Evolutionary conservation across 2,329 filamentous ascomycete genomes (phyloP).

Genomic region (Chrysoporthe deuterocubensis): DNA sequence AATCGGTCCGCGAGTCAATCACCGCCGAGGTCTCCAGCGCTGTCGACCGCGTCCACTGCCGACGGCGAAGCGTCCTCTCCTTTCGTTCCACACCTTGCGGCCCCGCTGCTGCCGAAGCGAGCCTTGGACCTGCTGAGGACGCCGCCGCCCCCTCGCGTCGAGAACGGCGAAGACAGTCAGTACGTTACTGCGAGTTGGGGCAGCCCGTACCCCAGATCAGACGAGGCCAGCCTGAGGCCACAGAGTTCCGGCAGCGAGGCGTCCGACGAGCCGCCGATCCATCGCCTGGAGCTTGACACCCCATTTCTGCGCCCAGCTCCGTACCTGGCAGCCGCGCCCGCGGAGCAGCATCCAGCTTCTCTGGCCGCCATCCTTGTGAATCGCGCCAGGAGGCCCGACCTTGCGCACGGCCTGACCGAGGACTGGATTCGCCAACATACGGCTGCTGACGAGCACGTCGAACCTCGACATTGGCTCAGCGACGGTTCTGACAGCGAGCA

Average conservation of each 20-base stretch:
- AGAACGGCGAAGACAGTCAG: conserved; percentile 41
- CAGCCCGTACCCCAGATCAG: conserved; percentile 80
- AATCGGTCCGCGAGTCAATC: conserved; percentile 41
- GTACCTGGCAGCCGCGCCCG: conserved; percentile 42
- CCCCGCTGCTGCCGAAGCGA: conserved; percentile 61
- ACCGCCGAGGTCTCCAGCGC: conserved; percentile 56
- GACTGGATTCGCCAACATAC: conserved; percentile 87
- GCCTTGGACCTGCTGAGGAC: conserved; percentile 59
- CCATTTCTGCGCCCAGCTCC: conserved; percentile 65
- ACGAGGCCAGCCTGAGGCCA: conserved; percentile 51
- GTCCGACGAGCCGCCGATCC: conserved; percentile 64
- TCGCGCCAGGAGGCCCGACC: conserved; percentile 55
- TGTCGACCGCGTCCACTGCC: conserved; percentile 66
- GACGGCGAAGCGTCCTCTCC: conserved; percentile 63
- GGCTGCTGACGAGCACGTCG: conserved; percentile 69
- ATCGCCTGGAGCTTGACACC: conserved; percentile 64
- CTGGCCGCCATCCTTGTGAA: conserved; percentile 64
- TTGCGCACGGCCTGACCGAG: conserved; percentile 70
- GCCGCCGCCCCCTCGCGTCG: conserved; percentile 51
- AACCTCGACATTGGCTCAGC: conserved; percentile 82
- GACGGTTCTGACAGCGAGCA: conserved; percentile 77
- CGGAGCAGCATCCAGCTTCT: conserved; percentile 42
- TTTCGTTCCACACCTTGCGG: conserved; percentile 60
- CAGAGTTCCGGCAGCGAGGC: conserved; percentile 61
- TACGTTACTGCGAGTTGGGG: conserved; percentile 85